A percentile compares a stretch with the other conserved stretches of the same genome.
These are phyloP conservation scores for Eruca vesicaria DNA, from an alignment of 441 rosid species.

Conservation along the genomic window DNA sequence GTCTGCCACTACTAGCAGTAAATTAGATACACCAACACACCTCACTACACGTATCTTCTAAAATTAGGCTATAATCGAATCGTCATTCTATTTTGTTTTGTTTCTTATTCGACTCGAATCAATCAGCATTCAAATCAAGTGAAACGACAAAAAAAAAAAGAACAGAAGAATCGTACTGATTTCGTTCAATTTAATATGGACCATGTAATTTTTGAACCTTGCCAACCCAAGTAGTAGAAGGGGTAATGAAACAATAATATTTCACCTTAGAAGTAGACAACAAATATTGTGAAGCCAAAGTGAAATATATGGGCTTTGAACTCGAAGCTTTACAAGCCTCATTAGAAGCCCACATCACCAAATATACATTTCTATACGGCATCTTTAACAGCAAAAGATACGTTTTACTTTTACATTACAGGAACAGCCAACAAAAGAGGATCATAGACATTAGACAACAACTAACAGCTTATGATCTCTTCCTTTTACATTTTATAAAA, in stretches of 20 bases:
- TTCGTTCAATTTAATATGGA: not conserved
- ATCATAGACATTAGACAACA: conserved; percentile 9
- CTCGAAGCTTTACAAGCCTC: not conserved
- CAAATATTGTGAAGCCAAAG: not conserved
- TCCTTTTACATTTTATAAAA: not conserved
- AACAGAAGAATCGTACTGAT: not conserved
- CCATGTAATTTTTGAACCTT: not conserved
- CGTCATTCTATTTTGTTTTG: not conserved
- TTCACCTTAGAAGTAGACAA: not conserved
- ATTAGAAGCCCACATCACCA: conserved; percentile 2
- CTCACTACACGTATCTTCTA: conserved; percentile 14
- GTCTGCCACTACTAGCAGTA: conserved; percentile 34
- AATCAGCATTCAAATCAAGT: not conserved
- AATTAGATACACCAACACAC: conserved; percentile 1
- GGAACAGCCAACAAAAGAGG: conserved; percentile 12
- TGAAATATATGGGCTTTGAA: not conserved
- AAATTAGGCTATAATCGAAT: not conserved
- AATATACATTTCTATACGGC: no score
- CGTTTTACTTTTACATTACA: conserved; percentile 21
- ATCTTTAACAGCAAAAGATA: conserved; percentile 9
- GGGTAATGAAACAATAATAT: not conserved
- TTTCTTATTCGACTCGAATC: not conserved
- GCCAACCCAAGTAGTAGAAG: not conserved
- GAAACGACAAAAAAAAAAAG: not conserved
- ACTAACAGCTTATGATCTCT: conserved; percentile 25